Percentiles rank a stretch among this genome's conserved stretches.
Evolutionary conservation across 495 filamentous ascomycete species (phyloP).

Genomic region (Mycothermus thermophilus): DNA sequence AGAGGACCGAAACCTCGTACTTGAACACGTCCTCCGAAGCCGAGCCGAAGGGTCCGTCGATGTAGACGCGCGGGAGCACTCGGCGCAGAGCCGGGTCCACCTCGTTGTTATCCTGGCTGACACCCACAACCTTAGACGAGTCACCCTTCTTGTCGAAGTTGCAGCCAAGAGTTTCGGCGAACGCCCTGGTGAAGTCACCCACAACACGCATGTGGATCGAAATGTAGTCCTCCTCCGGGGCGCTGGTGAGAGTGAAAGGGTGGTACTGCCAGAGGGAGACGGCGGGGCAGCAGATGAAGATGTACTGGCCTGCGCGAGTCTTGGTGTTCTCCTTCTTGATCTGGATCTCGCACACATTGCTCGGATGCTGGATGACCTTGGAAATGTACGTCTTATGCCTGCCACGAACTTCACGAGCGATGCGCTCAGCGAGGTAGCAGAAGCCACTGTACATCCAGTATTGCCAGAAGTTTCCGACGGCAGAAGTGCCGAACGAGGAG

Average conservation of each 20-base stretch:
- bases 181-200: constrained; percentile 51
- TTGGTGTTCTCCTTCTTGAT: constrained; percentile 72
- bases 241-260: constrained; percentile 65
- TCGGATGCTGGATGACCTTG: constrained; percentile 72
- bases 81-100: constrained; percentile 55
- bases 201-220: constrained; percentile 64
- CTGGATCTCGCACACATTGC: constrained; percentile 71
- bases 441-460: constrained; percentile 68
- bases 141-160: constrained; percentile 46
- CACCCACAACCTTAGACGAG: constrained; percentile 47
- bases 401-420: constrained; percentile 56
- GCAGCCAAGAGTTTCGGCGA: constrained; percentile 55
- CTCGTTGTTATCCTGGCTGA: constrained; percentile 42
- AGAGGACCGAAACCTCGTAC: constrained; percentile 55
- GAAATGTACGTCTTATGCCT: constrained; percentile 65
- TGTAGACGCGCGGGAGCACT: constrained; percentile 58
- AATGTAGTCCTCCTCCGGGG: constrained; percentile 71
- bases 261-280: constrained; percentile 71
- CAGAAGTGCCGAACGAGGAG: constrained; percentile 40
- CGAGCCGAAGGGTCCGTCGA: constrained; percentile 68
- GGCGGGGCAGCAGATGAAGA: constrained; percentile 69
- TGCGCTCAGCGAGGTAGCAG: constrained; percentile 54
- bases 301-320: constrained; percentile 68
- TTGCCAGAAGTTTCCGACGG: constrained; percentile 65
- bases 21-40: constrained; percentile 68